phyloP scores from a whole-genome alignment of 345 rosid species.

The Murraya koenigii region DNA sequence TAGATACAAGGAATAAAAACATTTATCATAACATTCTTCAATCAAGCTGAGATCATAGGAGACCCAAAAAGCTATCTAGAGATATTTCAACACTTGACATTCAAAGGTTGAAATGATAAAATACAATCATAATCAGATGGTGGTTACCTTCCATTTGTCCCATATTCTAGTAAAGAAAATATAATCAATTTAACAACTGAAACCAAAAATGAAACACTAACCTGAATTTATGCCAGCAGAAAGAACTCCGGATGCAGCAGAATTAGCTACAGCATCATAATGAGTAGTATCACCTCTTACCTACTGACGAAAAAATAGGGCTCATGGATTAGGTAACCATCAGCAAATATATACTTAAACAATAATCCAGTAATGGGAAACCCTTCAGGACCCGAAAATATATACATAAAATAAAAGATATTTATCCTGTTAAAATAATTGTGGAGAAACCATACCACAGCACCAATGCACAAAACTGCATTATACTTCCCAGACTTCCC shows the following conservation, averaged over 20 bases:
- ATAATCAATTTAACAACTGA: neutral
- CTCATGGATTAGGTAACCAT: conserved; percentile 6
- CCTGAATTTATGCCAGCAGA: conserved; percentile 96
- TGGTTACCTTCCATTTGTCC: neutral
- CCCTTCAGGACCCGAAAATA: neutral
- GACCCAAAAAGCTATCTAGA: neutral
- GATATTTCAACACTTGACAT: neutral
- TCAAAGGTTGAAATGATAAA: neutral
- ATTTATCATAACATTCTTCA: neutral
- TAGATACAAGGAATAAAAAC: neutral
- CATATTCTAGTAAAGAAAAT: neutral
- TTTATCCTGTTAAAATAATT: neutral
- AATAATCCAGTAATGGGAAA: neutral
- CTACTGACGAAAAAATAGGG: conserved; percentile 36
- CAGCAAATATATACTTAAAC: neutral
- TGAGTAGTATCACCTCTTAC: conserved; percentile 94
- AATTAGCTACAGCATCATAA: conserved; percentile 94
- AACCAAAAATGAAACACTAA: conserved; percentile 19
- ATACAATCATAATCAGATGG: neutral
- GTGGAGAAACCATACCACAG: conserved; percentile 67
- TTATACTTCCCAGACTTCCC: conserved; percentile 73
- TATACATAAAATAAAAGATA: neutral
- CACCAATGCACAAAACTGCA: conserved; percentile 87
- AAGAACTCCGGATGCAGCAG: conserved; percentile 95
- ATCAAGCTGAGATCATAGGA: neutral